These are phyloP conservation scores for Eutypa lata DNA, from an alignment of 2,329 filamentous ascomycete species.

Conservation along the genomic window DNA sequence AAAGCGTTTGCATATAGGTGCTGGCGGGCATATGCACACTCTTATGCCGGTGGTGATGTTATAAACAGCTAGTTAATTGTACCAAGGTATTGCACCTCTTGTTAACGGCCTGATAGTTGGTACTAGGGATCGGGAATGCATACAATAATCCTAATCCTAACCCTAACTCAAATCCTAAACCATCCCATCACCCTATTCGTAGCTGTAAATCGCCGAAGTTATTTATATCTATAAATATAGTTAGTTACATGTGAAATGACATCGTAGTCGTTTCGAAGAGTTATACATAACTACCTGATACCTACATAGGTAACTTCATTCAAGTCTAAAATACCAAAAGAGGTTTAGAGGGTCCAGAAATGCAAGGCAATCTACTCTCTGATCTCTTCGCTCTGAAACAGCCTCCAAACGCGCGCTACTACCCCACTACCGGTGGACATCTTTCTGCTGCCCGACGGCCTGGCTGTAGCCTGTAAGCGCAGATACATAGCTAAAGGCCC, in stretches of 20 bases:
- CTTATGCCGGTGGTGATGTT: too few relatives aligned
- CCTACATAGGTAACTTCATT: too few relatives aligned
- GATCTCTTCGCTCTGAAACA: neutral
- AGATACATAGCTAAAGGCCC: neutral
- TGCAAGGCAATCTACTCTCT: neutral
- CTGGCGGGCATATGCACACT: too few relatives aligned
- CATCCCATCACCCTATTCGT: too few relatives aligned
- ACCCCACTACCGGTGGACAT: neutral
- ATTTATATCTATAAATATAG: neutral
- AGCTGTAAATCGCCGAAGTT: neutral
- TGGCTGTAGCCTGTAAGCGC: neutral
- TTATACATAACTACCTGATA: neutral
- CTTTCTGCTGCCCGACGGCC: neutral
- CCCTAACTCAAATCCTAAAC: too few relatives aligned
- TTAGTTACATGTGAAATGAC: neutral
- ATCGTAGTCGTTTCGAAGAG: neutral
- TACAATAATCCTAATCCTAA: too few relatives aligned
- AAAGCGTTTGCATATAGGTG: too few relatives aligned
- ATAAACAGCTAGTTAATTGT: too few relatives aligned
- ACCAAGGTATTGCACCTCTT: too few relatives aligned
- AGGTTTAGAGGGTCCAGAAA: neutral
- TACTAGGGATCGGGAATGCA: too few relatives aligned
- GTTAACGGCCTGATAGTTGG: too few relatives aligned
- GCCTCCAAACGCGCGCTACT: neutral
- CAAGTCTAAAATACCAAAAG: neutral